These are phyloP conservation scores for Aspergillus cristatus DNA, from an alignment of 495 filamentous ascomycete genomes.

Conservation along the genomic window DNA sequence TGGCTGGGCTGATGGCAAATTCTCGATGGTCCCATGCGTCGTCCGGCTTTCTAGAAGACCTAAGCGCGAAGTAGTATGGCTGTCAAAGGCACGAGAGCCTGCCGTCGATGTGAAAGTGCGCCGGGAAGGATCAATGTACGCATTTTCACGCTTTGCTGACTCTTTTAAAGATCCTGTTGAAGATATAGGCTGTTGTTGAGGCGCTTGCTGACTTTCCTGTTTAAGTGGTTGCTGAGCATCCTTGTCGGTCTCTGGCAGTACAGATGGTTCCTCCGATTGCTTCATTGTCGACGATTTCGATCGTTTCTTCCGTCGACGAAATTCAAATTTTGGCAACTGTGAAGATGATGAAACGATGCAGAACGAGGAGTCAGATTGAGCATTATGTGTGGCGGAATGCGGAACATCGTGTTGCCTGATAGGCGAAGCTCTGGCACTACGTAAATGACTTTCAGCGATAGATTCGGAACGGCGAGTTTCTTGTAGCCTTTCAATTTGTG, in stretches of 20 bases:
- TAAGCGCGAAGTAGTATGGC: constrained; percentile 4
- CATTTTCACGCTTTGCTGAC: background rate
- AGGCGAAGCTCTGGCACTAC: background rate
- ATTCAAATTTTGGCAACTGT: constrained; percentile 38
- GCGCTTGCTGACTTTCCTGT: too few relatives aligned
- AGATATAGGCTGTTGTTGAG: too few relatives aligned
- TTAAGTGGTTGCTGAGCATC: background rate
- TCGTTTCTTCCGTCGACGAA: constrained; percentile 21
- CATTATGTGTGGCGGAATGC: background rate
- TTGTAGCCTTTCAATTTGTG: too few relatives aligned
- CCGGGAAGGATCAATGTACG: background rate
- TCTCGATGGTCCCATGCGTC: constrained; percentile 20
- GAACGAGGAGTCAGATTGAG: constrained; percentile 15
- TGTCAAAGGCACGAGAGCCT: constrained; percentile 11
- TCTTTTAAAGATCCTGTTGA: too few relatives aligned
- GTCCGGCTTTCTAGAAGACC: constrained; percentile 1
- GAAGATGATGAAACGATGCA: constrained; percentile 33
- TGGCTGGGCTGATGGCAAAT: constrained; percentile 33
- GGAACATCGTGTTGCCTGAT: background rate
- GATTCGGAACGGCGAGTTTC: background rate
- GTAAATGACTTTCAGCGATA: background rate
- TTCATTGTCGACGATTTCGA: background rate
- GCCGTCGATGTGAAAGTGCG: constrained; percentile 7
- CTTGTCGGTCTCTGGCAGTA: background rate
- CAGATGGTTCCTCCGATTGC: too few relatives aligned